These are phyloP conservation scores for Ophiognomonia clavigignenti-juglandacearum DNA, from an alignment of 2,329 filamentous ascomycete species.

Conservation along the genomic window DNA sequence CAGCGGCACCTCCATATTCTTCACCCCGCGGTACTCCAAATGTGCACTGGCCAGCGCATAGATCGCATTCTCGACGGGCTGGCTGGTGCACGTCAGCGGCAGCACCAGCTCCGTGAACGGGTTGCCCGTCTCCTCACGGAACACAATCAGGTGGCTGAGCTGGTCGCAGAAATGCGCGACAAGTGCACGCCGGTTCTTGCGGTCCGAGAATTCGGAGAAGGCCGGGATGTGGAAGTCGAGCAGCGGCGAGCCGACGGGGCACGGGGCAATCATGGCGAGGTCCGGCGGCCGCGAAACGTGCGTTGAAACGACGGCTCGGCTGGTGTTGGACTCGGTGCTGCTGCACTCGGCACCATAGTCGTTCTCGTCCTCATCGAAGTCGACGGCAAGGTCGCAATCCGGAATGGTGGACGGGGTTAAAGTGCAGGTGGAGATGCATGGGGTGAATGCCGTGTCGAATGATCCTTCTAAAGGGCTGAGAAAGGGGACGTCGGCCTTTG, in stretches of 20 bases:
- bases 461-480: conserved; percentile 13
- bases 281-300: conserved; percentile 27
- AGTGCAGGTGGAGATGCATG: conserved; percentile 1
- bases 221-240: conserved; percentile 48
- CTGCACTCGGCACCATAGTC: background rate
- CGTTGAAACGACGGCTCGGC: conserved; percentile 15
- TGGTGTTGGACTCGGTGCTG: background rate
- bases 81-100: conserved; percentile 51
- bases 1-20: conserved; percentile 49
- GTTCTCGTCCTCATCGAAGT: conserved; percentile 15
- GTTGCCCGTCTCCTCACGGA: conserved; percentile 58
- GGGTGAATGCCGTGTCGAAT: conserved; percentile 11
- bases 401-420: background rate
- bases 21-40: conserved; percentile 60
- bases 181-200: conserved; percentile 48
- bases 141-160: conserved; percentile 60
- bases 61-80: conserved; percentile 72
- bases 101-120: conserved; percentile 59
- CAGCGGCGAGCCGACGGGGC: conserved; percentile 33
- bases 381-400: conserved; percentile 6
- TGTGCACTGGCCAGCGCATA: conserved; percentile 82
- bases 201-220: conserved; percentile 54
- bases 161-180: conserved; percentile 62
- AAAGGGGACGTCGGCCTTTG: conserved; percentile 8
- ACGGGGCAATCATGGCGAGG: conserved; percentile 37